phyloP scores from a whole-genome alignment of 164 flowering plant species.

The Echeveria elegans region DNA sequence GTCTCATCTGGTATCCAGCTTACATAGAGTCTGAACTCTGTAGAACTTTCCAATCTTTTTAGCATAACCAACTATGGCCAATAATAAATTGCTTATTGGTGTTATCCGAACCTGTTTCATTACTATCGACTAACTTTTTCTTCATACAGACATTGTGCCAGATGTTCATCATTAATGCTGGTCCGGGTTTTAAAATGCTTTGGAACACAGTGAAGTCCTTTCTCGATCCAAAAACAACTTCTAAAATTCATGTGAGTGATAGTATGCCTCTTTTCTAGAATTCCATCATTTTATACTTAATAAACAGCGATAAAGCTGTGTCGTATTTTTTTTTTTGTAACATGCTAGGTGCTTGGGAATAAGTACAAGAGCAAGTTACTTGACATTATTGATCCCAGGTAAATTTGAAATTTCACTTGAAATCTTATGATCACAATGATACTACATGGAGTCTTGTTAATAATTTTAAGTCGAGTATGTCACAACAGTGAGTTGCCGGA shows the following conservation, averaged over 20 bases:
- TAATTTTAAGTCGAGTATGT: neutral
- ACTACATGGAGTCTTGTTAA: neutral
- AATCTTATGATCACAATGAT: neutral
- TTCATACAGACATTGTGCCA: neutral
- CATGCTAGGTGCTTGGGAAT: constrained; percentile 2
- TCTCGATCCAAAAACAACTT: constrained; percentile 9
- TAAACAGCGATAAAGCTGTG: neutral
- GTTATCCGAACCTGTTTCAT: neutral
- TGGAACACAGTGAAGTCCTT: constrained; percentile 9
- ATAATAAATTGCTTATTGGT: neutral
- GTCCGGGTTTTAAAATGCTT: constrained; percentile 4
- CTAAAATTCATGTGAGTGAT: constrained; percentile 5
- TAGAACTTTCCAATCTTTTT: too few relatives aligned
- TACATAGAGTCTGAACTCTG: neutral
- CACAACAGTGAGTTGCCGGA: constrained; percentile 1
- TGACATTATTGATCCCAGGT: constrained; percentile 9
- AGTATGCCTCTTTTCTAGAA: neutral
- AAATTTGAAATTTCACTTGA: neutral
- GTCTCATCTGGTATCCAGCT: neutral
- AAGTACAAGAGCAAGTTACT: constrained; percentile 7
- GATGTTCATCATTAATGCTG: constrained; percentile 11
- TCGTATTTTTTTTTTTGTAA: neutral
- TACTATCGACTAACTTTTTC: neutral
- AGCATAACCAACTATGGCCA: neutral
- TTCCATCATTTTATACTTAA: neutral